phyloP scores from a whole-genome alignment of 768 basidiomycete species.

The Polyporus arcularius region DNA sequence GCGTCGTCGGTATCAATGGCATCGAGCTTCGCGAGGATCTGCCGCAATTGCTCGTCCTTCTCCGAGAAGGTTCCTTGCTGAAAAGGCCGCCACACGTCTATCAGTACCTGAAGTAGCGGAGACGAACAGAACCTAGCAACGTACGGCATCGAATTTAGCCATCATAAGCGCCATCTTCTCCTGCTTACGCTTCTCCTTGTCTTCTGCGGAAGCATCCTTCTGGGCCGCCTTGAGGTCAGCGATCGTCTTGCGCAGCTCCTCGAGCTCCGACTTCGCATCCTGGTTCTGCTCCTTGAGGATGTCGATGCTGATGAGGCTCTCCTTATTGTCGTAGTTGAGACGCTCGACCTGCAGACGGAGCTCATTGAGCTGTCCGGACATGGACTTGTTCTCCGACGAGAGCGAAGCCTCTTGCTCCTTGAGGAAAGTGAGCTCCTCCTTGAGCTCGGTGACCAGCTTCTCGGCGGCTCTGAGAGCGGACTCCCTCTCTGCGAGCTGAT shows the following conservation, averaged over 20 bases:
- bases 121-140: constrained; percentile 26
- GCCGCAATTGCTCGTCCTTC: constrained; percentile 91
- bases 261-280: constrained; percentile 84
- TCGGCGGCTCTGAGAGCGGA: constrained; percentile 75
- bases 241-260: constrained; percentile 83
- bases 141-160: constrained; percentile 95
- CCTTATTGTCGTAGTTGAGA: constrained; percentile 94
- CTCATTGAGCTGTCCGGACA: constrained; percentile 93
- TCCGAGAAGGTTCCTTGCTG: constrained; percentile 94
- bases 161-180: constrained; percentile 99
- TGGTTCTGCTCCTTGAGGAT: constrained; percentile 93
- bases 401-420: constrained; percentile 86
- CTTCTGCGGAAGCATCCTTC: constrained; percentile 86
- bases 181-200: constrained; percentile 98
- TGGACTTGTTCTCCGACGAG: constrained; percentile 92
- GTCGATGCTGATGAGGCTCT: constrained; percentile 88
- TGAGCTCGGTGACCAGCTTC: constrained; percentile 84
- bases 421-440: constrained; percentile 85
- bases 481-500: constrained; percentile 91
- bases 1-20: constrained; percentile 65
- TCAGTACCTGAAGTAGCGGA: not conserved
- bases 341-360: constrained; percentile 89
- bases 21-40: constrained; percentile 82
- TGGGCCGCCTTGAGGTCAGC: constrained; percentile 78
- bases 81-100: not conserved